phyloP scores from a whole-genome alignment of 2,329 filamentous ascomycete genomes.

The Fusarium kyushuense region DNA sequence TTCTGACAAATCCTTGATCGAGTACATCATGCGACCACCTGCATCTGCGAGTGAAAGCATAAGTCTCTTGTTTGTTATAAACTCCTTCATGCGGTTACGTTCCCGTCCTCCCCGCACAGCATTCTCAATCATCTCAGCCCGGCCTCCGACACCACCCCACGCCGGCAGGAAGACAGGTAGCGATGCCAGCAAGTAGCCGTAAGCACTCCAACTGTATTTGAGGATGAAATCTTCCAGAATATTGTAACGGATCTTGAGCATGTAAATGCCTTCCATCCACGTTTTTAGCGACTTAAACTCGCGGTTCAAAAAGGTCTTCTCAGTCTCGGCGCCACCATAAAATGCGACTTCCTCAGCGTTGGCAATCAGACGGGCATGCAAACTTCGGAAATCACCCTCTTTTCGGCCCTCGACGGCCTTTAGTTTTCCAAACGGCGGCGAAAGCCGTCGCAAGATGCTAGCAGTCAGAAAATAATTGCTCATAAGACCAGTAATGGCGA shows the following conservation, averaged over 20 bases:
- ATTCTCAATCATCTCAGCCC: constrained; percentile 71
- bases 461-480: constrained; percentile 96
- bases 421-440: constrained; percentile 95
- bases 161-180: constrained; percentile 93
- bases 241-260: constrained; percentile 97
- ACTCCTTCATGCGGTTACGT: constrained; percentile 93
- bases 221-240: constrained; percentile 98
- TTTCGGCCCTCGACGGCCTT: constrained; percentile 96
- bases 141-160: constrained; percentile 87
- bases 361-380: constrained; percentile 92
- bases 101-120: constrained; percentile 71
- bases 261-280: constrained; percentile 99
- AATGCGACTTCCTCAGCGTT: constrained; percentile 99
- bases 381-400: constrained; percentile 92
- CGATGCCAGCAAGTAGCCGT: constrained; percentile 93
- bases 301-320: constrained; percentile 90
- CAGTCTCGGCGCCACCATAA: constrained; percentile 94
- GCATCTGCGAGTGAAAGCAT: constrained; percentile 98
- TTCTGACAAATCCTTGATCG: constrained; percentile 97
- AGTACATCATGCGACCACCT: constrained; percentile 99
- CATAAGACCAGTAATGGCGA: constrained; percentile 86
- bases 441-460: constrained; percentile 86
- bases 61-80: constrained; percentile 98
- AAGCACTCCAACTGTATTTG: constrained; percentile 98
- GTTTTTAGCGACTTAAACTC: constrained; percentile 93